phyloP scores from a whole-genome alignment of 78 protist genomes.

The Neovahlkampfia damariscottae region DNA sequence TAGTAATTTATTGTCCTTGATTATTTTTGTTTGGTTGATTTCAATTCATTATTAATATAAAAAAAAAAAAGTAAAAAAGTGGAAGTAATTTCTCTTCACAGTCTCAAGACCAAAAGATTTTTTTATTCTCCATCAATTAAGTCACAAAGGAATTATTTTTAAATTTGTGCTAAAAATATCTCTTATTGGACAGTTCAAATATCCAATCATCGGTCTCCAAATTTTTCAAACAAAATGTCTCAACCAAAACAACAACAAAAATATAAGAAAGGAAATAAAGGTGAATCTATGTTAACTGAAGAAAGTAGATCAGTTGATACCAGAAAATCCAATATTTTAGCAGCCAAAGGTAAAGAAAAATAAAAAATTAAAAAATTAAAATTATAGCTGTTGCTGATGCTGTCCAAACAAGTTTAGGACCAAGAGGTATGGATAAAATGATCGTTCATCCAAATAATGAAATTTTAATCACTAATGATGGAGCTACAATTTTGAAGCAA shows the following conservation, averaged over 20 bases:
- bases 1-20: too few relatives aligned
- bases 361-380: not conserved
- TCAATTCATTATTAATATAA: too few relatives aligned
- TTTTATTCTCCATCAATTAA: too few relatives aligned
- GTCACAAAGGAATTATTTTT: too few relatives aligned
- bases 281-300: not conserved
- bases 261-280: not conserved
- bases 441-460: conserved; percentile 61
- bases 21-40: too few relatives aligned
- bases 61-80: too few relatives aligned
- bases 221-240: too few relatives aligned
- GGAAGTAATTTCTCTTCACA: too few relatives aligned
- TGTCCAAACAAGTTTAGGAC: conserved; percentile 95
- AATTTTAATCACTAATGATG: conserved; percentile 97
- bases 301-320: not conserved
- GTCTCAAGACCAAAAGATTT: too few relatives aligned
- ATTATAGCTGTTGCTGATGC: conserved; percentile 88
- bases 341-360: conserved; percentile 7
- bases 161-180: too few relatives aligned
- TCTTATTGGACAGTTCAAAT: too few relatives aligned
- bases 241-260: not conserved
- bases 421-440: conserved; percentile 99
- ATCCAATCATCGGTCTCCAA: too few relatives aligned
- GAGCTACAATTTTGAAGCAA: conserved; percentile 91
- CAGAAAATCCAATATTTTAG: conserved; percentile 22